Evolutionary conservation across 2,329 filamentous ascomycete genomes (phyloP).

Genomic region (Tolypocladium ovalisporum): DNA sequence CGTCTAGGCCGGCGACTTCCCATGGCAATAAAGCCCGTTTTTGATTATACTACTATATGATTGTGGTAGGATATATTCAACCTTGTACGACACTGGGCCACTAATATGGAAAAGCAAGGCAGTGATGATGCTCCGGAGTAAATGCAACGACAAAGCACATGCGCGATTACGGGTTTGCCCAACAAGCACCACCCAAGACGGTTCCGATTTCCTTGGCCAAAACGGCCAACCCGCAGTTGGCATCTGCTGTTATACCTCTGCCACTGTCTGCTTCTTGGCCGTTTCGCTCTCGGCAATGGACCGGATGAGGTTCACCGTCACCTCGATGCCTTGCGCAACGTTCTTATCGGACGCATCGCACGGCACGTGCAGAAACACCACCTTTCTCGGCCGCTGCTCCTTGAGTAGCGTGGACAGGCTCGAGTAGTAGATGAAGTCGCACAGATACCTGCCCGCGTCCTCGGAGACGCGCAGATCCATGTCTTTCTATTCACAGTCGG

Average conservation of each 20-base stretch:
- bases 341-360: slow-evolving; percentile 39
- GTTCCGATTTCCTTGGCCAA: background rate
- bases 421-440: slow-evolving; percentile 69
- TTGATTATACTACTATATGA: background rate
- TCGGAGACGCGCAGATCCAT: slow-evolving; percentile 48
- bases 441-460: slow-evolving; percentile 63
- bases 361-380: slow-evolving; percentile 66
- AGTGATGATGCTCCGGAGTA: background rate
- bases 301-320: slow-evolving; percentile 43
- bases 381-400: slow-evolving; percentile 33
- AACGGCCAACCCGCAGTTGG: background rate
- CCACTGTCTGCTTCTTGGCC: slow-evolving; percentile 5
- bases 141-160: background rate
- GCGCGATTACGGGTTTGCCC: background rate
- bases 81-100: background rate
- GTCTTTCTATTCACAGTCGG: slow-evolving; percentile 18
- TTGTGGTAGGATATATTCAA: background rate
- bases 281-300: slow-evolving; percentile 44
- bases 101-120: background rate
- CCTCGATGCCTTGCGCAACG: slow-evolving; percentile 36
- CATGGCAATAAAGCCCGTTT: background rate
- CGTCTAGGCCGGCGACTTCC: background rate
- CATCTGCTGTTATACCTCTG: background rate
- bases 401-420: slow-evolving; percentile 49
- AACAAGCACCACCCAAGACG: background rate